Conservation (phyloP, 176 grass and related monocot species). For the Miscanthus lutarioriparius region DNA sequence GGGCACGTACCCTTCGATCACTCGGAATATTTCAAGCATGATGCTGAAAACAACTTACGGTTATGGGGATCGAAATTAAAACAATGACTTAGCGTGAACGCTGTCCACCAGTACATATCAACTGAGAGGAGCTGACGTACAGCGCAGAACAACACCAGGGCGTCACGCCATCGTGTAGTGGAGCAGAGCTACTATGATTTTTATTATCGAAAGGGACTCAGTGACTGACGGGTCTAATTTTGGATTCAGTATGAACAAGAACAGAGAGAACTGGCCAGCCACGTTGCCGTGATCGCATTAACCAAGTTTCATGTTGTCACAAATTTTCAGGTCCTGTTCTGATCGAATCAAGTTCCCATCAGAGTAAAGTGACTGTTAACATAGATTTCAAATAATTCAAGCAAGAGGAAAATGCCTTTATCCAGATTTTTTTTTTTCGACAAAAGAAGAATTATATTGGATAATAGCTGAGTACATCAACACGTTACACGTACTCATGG, state of each 20-base stretch:
- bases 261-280: not conserved
- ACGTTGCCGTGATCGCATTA: not conserved
- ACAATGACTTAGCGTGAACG: constrained; percentile 9
- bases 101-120: not conserved
- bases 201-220: no score
- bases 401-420: not conserved
- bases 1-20: not conserved
- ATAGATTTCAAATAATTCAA: not conserved
- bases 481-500: no score
- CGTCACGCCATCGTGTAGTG: constrained; percentile 21
- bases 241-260: not conserved
- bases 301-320: not conserved
- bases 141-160: not conserved
- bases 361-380: not conserved
- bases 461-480: no score
- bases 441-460: no score
- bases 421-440: no score
- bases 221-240: no score
- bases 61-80: not conserved
- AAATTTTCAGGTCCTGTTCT: not conserved
- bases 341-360: not conserved
- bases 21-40: not conserved
- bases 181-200: not conserved
- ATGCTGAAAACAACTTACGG: not conserved
- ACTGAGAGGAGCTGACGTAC: not conserved